Conservation (phyloP, 2,329 filamentous ascomycete species). For the Plectosphaerella cucumerina region DNA sequence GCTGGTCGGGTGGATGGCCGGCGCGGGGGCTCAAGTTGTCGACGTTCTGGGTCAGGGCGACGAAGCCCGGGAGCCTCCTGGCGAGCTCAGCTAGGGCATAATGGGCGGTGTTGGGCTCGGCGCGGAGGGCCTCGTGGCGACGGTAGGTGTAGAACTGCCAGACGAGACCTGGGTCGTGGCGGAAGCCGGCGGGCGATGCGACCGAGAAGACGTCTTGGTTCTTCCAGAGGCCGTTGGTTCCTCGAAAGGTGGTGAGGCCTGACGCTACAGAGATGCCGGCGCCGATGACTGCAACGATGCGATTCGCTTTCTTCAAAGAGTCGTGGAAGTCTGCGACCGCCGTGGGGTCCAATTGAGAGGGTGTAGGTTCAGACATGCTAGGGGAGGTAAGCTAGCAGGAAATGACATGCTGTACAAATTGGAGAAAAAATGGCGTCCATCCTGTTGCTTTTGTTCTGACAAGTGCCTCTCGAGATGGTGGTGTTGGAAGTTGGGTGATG, state of each 20-base stretch:
- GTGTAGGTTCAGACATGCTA: not conserved
- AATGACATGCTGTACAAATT: no score
- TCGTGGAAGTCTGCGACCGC: slow-evolving; percentile 17
- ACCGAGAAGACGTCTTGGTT: slow-evolving; percentile 55
- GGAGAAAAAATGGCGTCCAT: no score
- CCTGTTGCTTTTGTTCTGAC: no score
- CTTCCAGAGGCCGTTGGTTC: slow-evolving; percentile 61
- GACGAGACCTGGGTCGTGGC: slow-evolving; percentile 56
- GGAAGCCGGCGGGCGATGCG: slow-evolving; percentile 60
- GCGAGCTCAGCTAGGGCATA: slow-evolving; percentile 60
- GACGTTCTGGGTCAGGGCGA: slow-evolving; percentile 63
- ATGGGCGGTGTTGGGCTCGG: slow-evolving; percentile 60
- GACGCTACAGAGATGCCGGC: slow-evolving; percentile 23
- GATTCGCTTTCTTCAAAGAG: slow-evolving; percentile 16
- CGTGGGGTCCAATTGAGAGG: slow-evolving; percentile 4
- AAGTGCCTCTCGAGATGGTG: no score
- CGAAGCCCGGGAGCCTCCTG: slow-evolving; percentile 45
- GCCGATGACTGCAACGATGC: slow-evolving; percentile 24
- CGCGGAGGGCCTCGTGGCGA: slow-evolving; percentile 59
- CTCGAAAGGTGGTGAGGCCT: slow-evolving; percentile 53
- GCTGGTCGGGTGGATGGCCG: slow-evolving; percentile 49
- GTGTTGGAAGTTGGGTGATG: no score
- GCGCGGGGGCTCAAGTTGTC: slow-evolving; percentile 56
- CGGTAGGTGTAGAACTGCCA: slow-evolving; percentile 69
- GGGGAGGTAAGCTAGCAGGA: no score